phyloP scores from a whole-genome alignment of 1,139 yeast genomes.

The Ogataea hybrid region DNA sequence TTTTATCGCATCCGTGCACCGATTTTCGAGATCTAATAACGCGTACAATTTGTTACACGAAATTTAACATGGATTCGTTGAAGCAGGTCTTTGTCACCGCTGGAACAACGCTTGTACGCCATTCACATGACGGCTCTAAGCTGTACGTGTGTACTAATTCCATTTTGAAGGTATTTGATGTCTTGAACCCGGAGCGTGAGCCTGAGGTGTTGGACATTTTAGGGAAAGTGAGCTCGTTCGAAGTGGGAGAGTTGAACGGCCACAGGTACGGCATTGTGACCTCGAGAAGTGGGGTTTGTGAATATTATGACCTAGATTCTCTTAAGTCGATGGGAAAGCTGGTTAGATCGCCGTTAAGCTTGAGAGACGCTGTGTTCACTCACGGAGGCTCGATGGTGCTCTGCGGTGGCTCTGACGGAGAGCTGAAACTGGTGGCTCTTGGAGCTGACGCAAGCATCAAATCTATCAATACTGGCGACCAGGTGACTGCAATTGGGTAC shows the following conservation, averaged over 20 bases:
- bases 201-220: constrained; percentile 53
- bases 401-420: constrained; percentile 76
- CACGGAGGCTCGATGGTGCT: constrained; percentile 70
- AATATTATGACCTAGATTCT: constrained; percentile 30
- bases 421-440: constrained; percentile 53
- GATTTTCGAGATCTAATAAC: constrained; percentile 1
- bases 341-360: constrained; percentile 54
- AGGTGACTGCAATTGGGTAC: constrained; percentile 59
- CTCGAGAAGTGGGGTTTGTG: constrained; percentile 35
- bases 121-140: constrained; percentile 35
- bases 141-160: constrained; percentile 55
- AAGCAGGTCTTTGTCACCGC: constrained; percentile 31
- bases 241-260: constrained; percentile 15
- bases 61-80: constrained; percentile 10
- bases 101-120: constrained; percentile 46
- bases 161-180: constrained; percentile 47
- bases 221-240: constrained; percentile 36
- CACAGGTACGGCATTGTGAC: constrained; percentile 27
- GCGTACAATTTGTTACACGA: constrained; percentile 5
- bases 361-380: constrained; percentile 64
- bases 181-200: constrained; percentile 47
- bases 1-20: constrained; percentile 12
- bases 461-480: constrained; percentile 42
- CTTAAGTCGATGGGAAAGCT: constrained; percentile 23
- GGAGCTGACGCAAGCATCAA: constrained; percentile 35